Evolutionary conservation across 2,329 filamentous ascomycete genomes (phyloP).

Genomic region (Beauveria rudraprayagi): DNA sequence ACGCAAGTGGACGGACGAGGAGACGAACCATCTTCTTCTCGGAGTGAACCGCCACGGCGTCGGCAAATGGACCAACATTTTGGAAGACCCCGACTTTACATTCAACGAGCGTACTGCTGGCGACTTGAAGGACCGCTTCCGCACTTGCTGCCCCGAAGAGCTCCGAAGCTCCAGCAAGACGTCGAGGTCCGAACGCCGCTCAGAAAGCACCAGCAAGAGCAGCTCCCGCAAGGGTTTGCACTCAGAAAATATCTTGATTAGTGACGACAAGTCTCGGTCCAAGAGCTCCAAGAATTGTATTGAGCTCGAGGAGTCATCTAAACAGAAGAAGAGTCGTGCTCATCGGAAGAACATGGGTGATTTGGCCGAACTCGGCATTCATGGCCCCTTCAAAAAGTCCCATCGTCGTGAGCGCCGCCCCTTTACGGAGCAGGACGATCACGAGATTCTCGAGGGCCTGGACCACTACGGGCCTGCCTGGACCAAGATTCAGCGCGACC

Average conservation of each 20-base stretch:
- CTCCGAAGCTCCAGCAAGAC: conserved; percentile 37
- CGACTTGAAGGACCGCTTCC: conserved; percentile 58
- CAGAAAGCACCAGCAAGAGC: conserved; percentile 21
- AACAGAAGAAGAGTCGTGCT: conserved; percentile 42
- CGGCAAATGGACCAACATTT: conserved; percentile 57
- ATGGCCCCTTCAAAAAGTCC: conserved; percentile 54
- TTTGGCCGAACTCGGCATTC: conserved; percentile 50
- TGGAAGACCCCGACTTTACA: conserved; percentile 51
- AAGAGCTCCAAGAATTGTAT: conserved; percentile 20
- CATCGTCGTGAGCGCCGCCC: conserved; percentile 50
- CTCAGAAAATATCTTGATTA: conserved; percentile 49
- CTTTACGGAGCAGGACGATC: conserved; percentile 56
- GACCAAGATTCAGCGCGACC: conserved; percentile 57
- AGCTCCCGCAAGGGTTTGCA: conserved; percentile 38
- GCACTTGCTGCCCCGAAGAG: conserved; percentile 57
- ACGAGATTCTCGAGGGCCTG: conserved; percentile 52
- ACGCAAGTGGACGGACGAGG: conserved; percentile 57
- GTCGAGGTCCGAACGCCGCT: conserved; percentile 18
- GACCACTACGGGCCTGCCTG: conserved; percentile 54
- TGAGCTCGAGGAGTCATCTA: conserved; percentile 31
- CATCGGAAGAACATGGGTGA: conserved; percentile 50
- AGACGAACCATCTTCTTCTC: conserved; percentile 53
- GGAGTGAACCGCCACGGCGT: conserved; percentile 56
- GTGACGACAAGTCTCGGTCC: conserved; percentile 27
- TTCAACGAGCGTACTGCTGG: conserved; percentile 55